These are phyloP conservation scores for Russula lepida DNA, from an alignment of 768 basidiomycete species.

Conservation along the genomic window DNA sequence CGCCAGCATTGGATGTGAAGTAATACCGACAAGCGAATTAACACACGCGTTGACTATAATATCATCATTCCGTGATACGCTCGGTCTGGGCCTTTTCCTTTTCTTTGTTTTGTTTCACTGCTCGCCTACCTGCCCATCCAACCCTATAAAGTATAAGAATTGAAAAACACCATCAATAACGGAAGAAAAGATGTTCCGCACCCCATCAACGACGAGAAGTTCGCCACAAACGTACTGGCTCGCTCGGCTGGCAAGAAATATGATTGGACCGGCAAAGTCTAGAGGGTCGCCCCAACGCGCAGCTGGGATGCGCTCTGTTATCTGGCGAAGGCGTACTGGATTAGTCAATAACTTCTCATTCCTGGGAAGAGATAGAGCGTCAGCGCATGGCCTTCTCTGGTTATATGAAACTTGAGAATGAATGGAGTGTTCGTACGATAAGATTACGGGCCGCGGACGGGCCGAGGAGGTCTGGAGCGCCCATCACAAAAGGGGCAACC, in stretches of 20 bases:
- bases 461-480: slow-evolving; percentile 5
- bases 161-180: slow-evolving; percentile 2
- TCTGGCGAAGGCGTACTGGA: slow-evolving; percentile 52
- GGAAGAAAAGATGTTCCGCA: slow-evolving; percentile 30
- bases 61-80: slow-evolving; percentile 11
- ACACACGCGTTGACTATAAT: slow-evolving; percentile 6
- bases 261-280: slow-evolving; percentile 60
- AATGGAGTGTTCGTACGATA: too few species aligned
- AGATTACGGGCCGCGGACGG: slow-evolving; percentile 19
- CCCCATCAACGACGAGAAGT: slow-evolving; percentile 58
- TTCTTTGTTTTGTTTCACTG: background rate
- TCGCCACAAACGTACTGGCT: slow-evolving; percentile 66
- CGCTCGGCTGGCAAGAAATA: slow-evolving; percentile 57
- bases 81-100: slow-evolving; percentile 1
- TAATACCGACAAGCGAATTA: slow-evolving; percentile 13
- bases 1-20: background rate
- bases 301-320: slow-evolving; percentile 63
- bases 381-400: slow-evolving; percentile 4
- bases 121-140: slow-evolving; percentile 26
- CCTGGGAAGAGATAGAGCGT: slow-evolving; percentile 31
- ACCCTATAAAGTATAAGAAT: slow-evolving; percentile 16
- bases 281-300: slow-evolving; percentile 57
- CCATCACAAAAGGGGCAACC: slow-evolving; percentile 7
- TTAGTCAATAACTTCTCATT: slow-evolving; percentile 57
- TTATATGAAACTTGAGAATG: slow-evolving; percentile 11